Evolutionary conservation across 257 asterid genomes (phyloP), one percentile per base, ranked within the genome.

Genomic region (Cinchona pubescens): DNA sequence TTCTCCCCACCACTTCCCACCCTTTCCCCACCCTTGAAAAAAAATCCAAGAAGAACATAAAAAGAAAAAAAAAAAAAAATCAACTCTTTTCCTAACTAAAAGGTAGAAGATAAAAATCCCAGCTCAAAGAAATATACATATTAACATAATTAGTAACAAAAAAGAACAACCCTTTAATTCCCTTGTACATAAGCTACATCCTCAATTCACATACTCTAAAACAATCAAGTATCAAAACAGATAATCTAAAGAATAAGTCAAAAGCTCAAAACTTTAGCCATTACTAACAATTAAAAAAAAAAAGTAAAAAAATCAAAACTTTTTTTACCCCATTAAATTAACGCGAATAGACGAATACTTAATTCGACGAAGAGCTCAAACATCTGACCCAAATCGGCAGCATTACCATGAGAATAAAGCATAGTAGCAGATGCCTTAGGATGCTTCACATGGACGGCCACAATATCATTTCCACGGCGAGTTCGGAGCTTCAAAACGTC

Each of bases 381-480:
- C 99, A 95, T 95, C 97, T 95, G 99, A 5, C 98, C 97, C 84
- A 95, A 87, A 85, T 95, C 99, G 61, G 99, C 98, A 75, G 98
- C 99, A 88, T 95, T 95, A 12, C 99, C 97, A 76, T 95, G 99
- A 56, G 98, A 95, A 74, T 95, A 95, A 12, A 95, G 94, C 84
- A 95, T 77, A 1, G 99, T 95, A 18, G 96, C 90, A 16, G 87
- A 85, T 43, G 99, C 96, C 84, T 91, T 92, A 2, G 96, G 94
- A 80, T 92, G 96, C 73, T 82, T 84, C 84, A 95, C 89, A 83
- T 90, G 94, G 62, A 91, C 90, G 40, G 98, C 96, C 40, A 90
- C 94, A 75, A 92, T 86, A 72, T 95, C 97, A 82, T 95, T 95
- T 7, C 97, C 97, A 19, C 96, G 87, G 29, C 96, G 93, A 81